Conservation (phyloP, 2,329 filamentous ascomycete species). For the Sphaerulina musiva region DNA sequence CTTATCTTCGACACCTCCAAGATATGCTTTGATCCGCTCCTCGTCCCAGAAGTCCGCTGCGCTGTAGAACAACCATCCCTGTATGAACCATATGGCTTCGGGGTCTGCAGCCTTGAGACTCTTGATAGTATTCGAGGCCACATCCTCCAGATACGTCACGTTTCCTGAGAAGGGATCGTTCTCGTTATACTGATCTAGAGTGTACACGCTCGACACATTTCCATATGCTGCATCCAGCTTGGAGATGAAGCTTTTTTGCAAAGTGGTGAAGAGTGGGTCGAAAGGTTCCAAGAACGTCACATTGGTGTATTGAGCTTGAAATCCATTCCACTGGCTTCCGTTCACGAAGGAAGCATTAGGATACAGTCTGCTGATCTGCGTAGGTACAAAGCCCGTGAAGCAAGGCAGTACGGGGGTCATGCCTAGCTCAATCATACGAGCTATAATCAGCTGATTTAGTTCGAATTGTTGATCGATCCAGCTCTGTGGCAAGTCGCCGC, state of each 20-base stretch:
- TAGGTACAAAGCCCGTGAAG: slow-evolving; percentile 48
- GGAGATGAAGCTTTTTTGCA: slow-evolving; percentile 44
- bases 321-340: slow-evolving; percentile 42
- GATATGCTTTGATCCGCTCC: slow-evolving; percentile 44
- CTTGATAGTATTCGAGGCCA: slow-evolving; percentile 42
- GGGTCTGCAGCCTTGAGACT: slow-evolving; percentile 46
- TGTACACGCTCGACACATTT: slow-evolving; percentile 46
- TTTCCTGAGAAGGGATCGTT: slow-evolving; percentile 45
- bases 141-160: slow-evolving; percentile 39
- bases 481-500: slow-evolving; percentile 37
- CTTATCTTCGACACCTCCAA: slow-evolving; percentile 41
- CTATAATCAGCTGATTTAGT: slow-evolving; percentile 45
- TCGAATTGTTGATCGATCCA: slow-evolving; percentile 47
- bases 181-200: slow-evolving; percentile 51
- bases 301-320: slow-evolving; percentile 40
- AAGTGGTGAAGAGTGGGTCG: slow-evolving; percentile 39
- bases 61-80: slow-evolving; percentile 47
- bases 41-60: slow-evolving; percentile 42
- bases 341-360: slow-evolving; percentile 42
- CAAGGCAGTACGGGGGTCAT: slow-evolving; percentile 49
- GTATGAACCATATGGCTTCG: slow-evolving; percentile 48
- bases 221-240: slow-evolving; percentile 46
- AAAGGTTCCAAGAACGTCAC: slow-evolving; percentile 46
- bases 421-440: slow-evolving; percentile 47
- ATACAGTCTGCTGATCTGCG: slow-evolving; percentile 37